These are phyloP conservation scores for Malus hybrid DNA, from an alignment of 331 rosid genomes.

Conservation along the genomic window DNA sequence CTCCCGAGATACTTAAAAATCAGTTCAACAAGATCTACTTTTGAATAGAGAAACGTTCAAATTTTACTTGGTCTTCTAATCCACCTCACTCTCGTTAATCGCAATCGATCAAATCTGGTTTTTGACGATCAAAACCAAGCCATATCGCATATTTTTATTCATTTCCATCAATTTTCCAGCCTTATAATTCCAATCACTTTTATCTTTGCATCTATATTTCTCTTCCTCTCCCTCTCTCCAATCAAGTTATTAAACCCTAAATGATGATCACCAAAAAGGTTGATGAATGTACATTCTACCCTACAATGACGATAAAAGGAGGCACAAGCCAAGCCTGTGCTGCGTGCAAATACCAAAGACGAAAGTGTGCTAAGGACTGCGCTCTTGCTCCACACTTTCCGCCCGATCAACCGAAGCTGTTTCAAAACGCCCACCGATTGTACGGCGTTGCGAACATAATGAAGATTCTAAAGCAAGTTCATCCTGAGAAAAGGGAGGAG, in stretches of 20 bases:
- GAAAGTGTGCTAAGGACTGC: constrained; percentile 36
- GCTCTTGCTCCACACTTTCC: constrained; percentile 43
- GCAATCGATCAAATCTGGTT: background rate
- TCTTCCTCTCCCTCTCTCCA: background rate
- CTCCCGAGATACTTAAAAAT: constrained; percentile 3
- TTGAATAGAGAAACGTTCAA: constrained; percentile 18
- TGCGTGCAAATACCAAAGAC: constrained; percentile 47
- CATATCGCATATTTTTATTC: background rate
- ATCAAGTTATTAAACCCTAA: background rate
- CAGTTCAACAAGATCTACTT: constrained; percentile 11
- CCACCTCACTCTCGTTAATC: background rate
- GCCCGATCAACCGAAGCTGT: constrained; percentile 22
- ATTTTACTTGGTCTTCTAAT: constrained; percentile 21
- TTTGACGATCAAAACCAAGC: background rate
- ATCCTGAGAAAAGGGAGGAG: background rate
- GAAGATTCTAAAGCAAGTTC: constrained; percentile 9
- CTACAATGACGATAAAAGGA: constrained; percentile 28
- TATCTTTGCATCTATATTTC: background rate
- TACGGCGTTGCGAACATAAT: constrained; percentile 37
- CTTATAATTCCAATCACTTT: background rate
- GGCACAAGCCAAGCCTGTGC: constrained; percentile 54
- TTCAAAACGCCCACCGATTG: constrained; percentile 41
- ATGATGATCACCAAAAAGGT: background rate
- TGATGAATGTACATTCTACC: background rate
- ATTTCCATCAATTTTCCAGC: background rate